Evolutionary conservation across 2,329 filamentous ascomycete genomes (phyloP).

Genomic region (Trichoderma simmonsii): DNA sequence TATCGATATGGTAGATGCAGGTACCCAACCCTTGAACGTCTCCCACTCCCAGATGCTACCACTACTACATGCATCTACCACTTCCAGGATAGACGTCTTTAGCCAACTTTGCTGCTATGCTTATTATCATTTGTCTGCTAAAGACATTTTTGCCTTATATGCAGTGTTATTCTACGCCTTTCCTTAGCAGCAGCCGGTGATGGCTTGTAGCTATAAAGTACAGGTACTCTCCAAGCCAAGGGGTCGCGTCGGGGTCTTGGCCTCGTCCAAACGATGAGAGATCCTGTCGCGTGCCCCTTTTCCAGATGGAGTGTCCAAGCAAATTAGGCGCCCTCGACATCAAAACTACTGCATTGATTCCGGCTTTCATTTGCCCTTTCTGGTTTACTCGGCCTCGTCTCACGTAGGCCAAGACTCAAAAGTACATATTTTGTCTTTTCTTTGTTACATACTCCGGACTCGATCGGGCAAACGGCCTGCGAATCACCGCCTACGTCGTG

Average conservation of each 20-base stretch:
- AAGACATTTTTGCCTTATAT: neutral
- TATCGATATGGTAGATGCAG: neutral
- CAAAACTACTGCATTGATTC: neutral
- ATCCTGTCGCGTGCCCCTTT: constrained; percentile 14
- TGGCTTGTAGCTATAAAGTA: neutral
- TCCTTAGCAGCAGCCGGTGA: neutral
- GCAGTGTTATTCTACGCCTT: neutral
- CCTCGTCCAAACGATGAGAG: neutral
- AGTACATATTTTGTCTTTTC: neutral
- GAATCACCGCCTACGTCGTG: neutral
- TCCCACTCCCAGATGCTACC: neutral
- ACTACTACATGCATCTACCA: too few species aligned
- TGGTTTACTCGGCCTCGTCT: neutral
- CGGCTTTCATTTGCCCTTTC: neutral
- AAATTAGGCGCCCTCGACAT: neutral
- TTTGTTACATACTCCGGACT: neutral
- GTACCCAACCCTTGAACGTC: neutral
- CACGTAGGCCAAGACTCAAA: constrained; percentile 1
- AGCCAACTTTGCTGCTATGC: neutral
- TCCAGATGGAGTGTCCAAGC: constrained; percentile 1
- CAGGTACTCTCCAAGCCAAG: neutral
- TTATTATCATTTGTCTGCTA: neutral
- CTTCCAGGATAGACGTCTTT: too few species aligned
- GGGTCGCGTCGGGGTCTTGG: neutral
- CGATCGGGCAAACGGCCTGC: neutral